phyloP scores from a whole-genome alignment of 139 green algal species.

The Tetraselmis chui region DNA sequence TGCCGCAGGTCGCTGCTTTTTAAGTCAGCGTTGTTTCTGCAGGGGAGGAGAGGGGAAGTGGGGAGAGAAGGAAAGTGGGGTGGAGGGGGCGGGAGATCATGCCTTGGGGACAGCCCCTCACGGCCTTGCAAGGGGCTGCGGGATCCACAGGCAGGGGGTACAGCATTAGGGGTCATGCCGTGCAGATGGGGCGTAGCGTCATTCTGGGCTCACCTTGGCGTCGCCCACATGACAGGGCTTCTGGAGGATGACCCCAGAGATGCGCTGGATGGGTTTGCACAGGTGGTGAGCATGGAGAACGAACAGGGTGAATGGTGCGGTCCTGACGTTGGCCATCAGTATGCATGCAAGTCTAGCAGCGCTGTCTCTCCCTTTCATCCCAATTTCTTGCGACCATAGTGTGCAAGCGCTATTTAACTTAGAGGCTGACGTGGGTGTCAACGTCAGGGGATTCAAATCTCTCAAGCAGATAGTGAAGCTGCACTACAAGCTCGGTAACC shows the following conservation, averaged over 20 bases:
- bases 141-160: too few species aligned
- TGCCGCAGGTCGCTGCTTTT: not conserved
- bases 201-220: not conserved
- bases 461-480: slow-evolving; percentile 98
- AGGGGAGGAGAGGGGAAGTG: too few species aligned
- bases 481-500: slow-evolving; percentile 64
- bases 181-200: too few species aligned
- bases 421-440: not conserved
- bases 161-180: too few species aligned
- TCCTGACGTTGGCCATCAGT: too few species aligned
- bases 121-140: too few species aligned
- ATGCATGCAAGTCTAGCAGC: not conserved
- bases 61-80: too few species aligned
- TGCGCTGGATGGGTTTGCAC: slow-evolving; percentile 79
- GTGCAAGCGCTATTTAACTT: too few species aligned
- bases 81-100: too few species aligned
- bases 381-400: not conserved
- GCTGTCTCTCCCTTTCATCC: slow-evolving; percentile 12
- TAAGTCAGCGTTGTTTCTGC: too few species aligned
- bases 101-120: too few species aligned
- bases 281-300: slow-evolving; percentile 90
- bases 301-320: slow-evolving; percentile 93
- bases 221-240: slow-evolving; percentile 44
- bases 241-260: slow-evolving; percentile 72
- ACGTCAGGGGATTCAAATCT: slow-evolving; percentile 91